Base-by-base conservation (phyloP, 164 flowering plant genomes). In the Liriodendron chinense region DNA sequence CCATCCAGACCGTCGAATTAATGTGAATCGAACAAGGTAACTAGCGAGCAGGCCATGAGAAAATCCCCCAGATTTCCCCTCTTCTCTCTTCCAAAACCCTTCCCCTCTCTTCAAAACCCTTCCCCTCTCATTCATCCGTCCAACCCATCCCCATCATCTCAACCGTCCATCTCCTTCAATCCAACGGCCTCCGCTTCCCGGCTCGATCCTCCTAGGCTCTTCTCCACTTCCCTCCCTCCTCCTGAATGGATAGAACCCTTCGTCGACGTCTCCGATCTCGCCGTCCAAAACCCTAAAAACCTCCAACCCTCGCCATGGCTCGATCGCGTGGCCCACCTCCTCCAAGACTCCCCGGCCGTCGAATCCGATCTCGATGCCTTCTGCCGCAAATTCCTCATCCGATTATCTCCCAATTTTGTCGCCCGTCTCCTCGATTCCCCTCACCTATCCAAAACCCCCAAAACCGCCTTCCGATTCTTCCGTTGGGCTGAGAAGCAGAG, bases 181-280 rank as follows among this genome's bases (percentile, higher is more conserved):
- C 28, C 69, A 34, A 28, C n/a, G 18, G 1, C 21, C 20, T 28
- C 47, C 48, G 3, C 8, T 12, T 12, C 59, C 22, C 8, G 47
- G 26, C 69, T 20, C 16, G 7, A 7, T 28, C 69, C 16, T 16
- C 49, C 77, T 77, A 86, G 84, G 75, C 79, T 74, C 77, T 77
- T 81, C n/a, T 83, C 78, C 72, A 76, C 89, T 72, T 68, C 84
- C 71, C 84, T 84, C 24, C 97, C 96, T 65, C 96, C 91, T 65
- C 93, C 93, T 26, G 98, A 94, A 84, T 91, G 96, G 97, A 75
- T 95, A 21, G 91, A 90, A 59, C 99, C 96, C 50, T 82, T 86
- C 74, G 68, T 62, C 65, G 87, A 90, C 67, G 64, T 90, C 72
- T 92, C 94, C 2, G 94, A 89, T 76, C 75, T 93, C 63, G 82